These are phyloP conservation scores for Elaeis guineensis DNA, from an alignment of 176 grass and related monocot species.

Conservation along the genomic window DNA sequence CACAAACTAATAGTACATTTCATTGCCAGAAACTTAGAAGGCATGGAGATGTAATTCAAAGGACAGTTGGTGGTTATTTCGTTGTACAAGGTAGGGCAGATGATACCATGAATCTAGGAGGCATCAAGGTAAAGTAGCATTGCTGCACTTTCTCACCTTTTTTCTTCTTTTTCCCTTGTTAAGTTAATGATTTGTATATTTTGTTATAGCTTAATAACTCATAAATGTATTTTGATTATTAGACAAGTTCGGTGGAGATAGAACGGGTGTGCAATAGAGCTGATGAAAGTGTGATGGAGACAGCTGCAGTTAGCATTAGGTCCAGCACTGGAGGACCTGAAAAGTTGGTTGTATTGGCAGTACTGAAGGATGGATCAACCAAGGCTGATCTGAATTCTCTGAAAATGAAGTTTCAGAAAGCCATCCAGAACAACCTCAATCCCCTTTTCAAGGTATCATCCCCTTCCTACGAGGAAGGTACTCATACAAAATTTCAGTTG, in stretches of 20 bases:
- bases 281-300: slow-evolving; percentile 71
- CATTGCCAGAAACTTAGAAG: slow-evolving; percentile 60
- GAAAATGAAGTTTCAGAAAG: slow-evolving; percentile 69
- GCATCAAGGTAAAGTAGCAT: slow-evolving; percentile 62
- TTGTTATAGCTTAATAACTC: not conserved
- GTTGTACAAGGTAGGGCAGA: slow-evolving; percentile 84
- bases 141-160: not conserved
- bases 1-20: not conserved
- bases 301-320: slow-evolving; percentile 66
- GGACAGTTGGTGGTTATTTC: slow-evolving; percentile 81
- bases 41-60: slow-evolving; percentile 91
- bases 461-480: not conserved
- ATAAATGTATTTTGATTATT: not conserved
- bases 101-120: slow-evolving; percentile 98
- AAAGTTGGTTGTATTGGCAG: slow-evolving; percentile 65
- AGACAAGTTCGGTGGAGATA: slow-evolving; percentile 98
- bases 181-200: too few species aligned
- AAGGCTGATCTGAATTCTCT: slow-evolving; percentile 32
- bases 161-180: too few species aligned
- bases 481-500: too few species aligned
- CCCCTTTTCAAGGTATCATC: slow-evolving; percentile 83
- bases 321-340: slow-evolving; percentile 62
- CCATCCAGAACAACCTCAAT: slow-evolving; percentile 78
- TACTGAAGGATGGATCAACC: slow-evolving; percentile 47
- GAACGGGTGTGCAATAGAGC: slow-evolving; percentile 75